Evolutionary conservation across 768 basidiomycete species (phyloP), one percentile per base, ranked within the genome.

Genomic region (Mycena metata): DNA sequence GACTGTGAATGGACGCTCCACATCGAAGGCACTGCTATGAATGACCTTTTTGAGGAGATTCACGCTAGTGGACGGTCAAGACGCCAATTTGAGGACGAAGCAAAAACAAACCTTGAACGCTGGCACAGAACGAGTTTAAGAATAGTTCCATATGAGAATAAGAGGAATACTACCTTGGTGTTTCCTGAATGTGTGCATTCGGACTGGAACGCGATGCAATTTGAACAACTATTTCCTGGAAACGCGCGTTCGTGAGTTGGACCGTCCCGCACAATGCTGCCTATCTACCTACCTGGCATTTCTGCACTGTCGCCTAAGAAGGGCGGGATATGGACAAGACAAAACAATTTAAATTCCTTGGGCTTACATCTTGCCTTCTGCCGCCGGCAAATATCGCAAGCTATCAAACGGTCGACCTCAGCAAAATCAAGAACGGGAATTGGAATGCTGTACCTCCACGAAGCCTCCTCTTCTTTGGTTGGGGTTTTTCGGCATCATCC

Each of bases 341-440:
- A 3, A 7, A 23, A 36, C 16, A 10, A 21, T 7, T 24, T 6
- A 35, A 42, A 43, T 10, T 19, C 23, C n/a, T 19, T 46, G 71
- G 72, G 63, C 83, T 79, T 80, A 83, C 85, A 88, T 41, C 30
- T 67, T 84, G 87, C 84, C 77, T 91, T 91, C 80, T 90, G 90
- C 66, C 87, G 80, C 45, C 89, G 80, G 73, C 90, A 91, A 0
- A 85, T 82, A 69, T 91, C 89, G 71, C 90, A 91, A 4, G 89
- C 89, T 33, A 84, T n/a, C n/a, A 17, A 88, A 81, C 57, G 84
- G 77, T 35, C 30, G 30, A 6, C 30, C 3, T 30, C 30, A 30
- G 6, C 30, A 30, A 30, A 30, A 30, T 30, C 30, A 30, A 30
- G 30, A 30, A 30, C 30, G 30, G 30, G 30, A 30, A 30, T 30